Evolutionary conservation across 495 filamentous ascomycete genomes (phyloP).

Genomic region (Acidomyces sp.): DNA sequence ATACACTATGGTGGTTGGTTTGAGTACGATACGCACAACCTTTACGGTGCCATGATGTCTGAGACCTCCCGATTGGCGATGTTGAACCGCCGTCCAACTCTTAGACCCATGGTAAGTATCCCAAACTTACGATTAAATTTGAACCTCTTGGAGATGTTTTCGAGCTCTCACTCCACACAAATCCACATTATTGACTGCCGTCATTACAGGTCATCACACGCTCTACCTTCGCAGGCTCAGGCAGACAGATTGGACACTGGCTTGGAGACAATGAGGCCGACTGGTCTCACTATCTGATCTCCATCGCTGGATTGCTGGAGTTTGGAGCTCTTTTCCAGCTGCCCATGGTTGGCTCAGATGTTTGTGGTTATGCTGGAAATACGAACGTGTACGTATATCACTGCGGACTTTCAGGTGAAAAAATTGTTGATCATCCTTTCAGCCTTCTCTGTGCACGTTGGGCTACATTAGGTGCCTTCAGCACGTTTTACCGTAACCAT

Average conservation of each 20-base stretch:
- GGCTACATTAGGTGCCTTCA: conserved; percentile 69
- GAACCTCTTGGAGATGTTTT: too few species aligned
- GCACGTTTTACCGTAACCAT: conserved; percentile 77
- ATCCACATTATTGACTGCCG: too few species aligned
- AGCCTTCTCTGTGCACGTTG: conserved; percentile 73
- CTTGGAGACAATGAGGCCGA: conserved; percentile 67
- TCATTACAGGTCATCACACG: conserved; percentile 88
- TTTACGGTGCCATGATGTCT: conserved; percentile 78
- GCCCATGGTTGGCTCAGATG: conserved; percentile 74
- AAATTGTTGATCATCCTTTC: too few species aligned
- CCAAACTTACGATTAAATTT: too few species aligned
- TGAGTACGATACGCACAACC: conserved; percentile 75
- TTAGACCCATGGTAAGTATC: conserved; percentile 57
- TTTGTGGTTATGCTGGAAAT: conserved; percentile 61
- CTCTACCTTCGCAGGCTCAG: conserved; percentile 71
- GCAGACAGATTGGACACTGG: conserved; percentile 71
- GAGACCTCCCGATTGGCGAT: conserved; percentile 52
- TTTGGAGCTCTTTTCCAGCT: conserved; percentile 75
- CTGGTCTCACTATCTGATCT: conserved; percentile 60
- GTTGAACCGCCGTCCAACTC: conserved; percentile 49
- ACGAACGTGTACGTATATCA: too few species aligned
- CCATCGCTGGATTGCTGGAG: conserved; percentile 54
- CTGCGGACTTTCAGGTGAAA: too few species aligned
- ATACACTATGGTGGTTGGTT: conserved; percentile 56
- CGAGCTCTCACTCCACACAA: too few species aligned